These are phyloP conservation scores for Penicillium vulpinum DNA, from an alignment of 2,329 filamentous ascomycete genomes.

Conservation along the genomic window DNA sequence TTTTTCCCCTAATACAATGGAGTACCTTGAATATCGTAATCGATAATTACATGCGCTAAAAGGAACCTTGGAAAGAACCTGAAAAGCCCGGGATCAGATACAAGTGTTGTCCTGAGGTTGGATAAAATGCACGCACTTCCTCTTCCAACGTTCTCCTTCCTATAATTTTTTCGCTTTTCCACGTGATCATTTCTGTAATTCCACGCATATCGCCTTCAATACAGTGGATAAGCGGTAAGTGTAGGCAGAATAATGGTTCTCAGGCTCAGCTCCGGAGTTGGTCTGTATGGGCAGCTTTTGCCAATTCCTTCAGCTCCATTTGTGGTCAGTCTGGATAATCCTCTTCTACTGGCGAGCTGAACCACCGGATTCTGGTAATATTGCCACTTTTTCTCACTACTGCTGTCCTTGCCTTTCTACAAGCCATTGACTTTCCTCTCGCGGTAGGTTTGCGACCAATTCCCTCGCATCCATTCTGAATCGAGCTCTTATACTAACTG, in stretches of 20 bases:
- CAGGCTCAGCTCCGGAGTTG: slow-evolving; percentile 1
- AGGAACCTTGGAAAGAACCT: neutral
- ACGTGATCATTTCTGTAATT: neutral
- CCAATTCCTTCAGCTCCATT: neutral
- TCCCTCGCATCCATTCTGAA: neutral
- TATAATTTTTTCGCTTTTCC: no score
- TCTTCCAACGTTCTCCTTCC: neutral
- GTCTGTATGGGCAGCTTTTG: slow-evolving; percentile 1
- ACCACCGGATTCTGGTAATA: neutral
- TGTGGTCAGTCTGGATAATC: neutral
- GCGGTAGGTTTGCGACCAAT: slow-evolving; percentile 6
- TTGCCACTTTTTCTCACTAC: neutral
- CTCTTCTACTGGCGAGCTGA: neutral
- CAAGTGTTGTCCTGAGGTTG: neutral
- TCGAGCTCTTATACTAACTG: neutral
- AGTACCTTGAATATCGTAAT: neutral
- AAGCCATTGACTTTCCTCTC: neutral
- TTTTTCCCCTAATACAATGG: slow-evolving; percentile 3
- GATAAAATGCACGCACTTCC: neutral
- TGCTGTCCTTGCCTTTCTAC: neutral
- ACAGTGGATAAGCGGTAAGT: neutral
- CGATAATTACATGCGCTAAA: neutral
- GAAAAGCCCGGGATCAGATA: neutral
- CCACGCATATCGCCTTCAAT: neutral
- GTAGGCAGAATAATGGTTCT: slow-evolving; percentile 27